Conservation (phyloP, 2,329 filamentous ascomycete genomes). For the Cercospora sp. region DNA sequence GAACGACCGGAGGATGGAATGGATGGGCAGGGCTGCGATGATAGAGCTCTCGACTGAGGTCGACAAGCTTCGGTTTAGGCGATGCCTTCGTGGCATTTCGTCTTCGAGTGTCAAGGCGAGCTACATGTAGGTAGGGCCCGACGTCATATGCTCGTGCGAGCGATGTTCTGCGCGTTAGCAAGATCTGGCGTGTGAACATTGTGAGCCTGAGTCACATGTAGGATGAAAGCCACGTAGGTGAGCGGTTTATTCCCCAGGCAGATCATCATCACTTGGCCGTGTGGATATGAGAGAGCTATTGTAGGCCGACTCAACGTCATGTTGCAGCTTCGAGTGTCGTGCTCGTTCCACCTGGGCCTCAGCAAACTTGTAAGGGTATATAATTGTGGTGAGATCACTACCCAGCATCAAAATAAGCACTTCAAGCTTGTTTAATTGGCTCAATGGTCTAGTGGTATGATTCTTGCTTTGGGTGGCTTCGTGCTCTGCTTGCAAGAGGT, state of each 20-base stretch:
- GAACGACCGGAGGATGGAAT: slow-evolving; percentile 31
- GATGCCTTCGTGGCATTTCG: slow-evolving; percentile 2
- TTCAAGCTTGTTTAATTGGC: not conserved
- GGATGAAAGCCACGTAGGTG: slow-evolving; percentile 1
- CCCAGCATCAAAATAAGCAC: no score
- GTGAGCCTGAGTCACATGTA: not conserved
- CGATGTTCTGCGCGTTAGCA: not conserved
- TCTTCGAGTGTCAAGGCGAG: not conserved
- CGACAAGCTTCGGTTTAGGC: slow-evolving; percentile 29
- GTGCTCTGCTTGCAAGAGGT: slow-evolving; percentile 14
- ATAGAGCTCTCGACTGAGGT: slow-evolving; percentile 33
- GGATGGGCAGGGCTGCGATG: slow-evolving; percentile 33
- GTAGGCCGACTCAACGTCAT: not conserved
- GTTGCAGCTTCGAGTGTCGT: not conserved
- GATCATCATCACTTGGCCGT: not conserved
- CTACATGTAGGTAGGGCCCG: not conserved
- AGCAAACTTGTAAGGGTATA: not conserved
- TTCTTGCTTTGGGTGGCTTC: slow-evolving; percentile 19
- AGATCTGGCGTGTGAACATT: not conserved
- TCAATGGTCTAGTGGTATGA: slow-evolving; percentile 11
- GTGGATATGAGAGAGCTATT: not conserved
- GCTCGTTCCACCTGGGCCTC: not conserved
- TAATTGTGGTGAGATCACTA: not conserved
- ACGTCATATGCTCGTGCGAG: not conserved
- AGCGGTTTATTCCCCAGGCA: not conserved